Percentiles rank a stretch among this genome's conserved stretches.
Evolutionary conservation across 495 filamentous ascomycete genomes (phyloP).

Genomic region (Zalerion maritima): DNA sequence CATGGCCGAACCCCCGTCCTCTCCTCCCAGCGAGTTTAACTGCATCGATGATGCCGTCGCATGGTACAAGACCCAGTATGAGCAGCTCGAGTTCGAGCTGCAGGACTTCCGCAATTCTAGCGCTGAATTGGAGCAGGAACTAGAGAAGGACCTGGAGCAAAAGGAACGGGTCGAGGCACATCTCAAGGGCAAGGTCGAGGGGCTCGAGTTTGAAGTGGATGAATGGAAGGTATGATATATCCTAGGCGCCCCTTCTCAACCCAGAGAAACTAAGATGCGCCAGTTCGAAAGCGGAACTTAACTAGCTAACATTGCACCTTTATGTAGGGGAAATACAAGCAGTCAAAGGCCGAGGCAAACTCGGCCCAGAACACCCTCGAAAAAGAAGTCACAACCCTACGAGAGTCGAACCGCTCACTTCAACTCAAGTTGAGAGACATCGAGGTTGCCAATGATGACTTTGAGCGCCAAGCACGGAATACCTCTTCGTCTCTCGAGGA

Average conservation of each 20-base stretch:
- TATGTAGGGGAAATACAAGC: conserved; percentile 81
- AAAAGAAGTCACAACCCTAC: conserved; percentile 86
- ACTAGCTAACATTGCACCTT: conserved; percentile 6
- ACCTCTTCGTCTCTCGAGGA: conserved; percentile 92
- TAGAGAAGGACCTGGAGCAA: conserved; percentile 92
- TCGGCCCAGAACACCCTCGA: conserved; percentile 72
- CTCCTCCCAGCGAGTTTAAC: conserved; percentile 41
- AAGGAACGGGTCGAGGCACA: conserved; percentile 83
- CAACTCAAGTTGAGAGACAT: conserved; percentile 80
- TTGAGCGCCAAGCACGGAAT: conserved; percentile 86
- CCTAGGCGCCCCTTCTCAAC: no score
- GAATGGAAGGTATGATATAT: conserved; percentile 99
- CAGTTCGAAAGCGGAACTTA: conserved; percentile 1
- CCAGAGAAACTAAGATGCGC: conserved; percentile 3
- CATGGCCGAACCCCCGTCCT: conserved; percentile 51
- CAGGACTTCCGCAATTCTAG: conserved; percentile 90
- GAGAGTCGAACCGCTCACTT: conserved; percentile 67
- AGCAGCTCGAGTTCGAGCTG: conserved; percentile 79
- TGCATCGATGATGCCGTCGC: conserved; percentile 57
- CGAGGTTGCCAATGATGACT: conserved; percentile 96
- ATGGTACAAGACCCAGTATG: conserved; percentile 94
- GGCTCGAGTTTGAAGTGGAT: conserved; percentile 73
- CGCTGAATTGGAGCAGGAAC: conserved; percentile 81
- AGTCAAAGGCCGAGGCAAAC: conserved; percentile 76
- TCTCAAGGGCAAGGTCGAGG: conserved; percentile 75